Conservation (phyloP, 352 stramenopile genomes). For the Blastocystis sp. region DNA sequence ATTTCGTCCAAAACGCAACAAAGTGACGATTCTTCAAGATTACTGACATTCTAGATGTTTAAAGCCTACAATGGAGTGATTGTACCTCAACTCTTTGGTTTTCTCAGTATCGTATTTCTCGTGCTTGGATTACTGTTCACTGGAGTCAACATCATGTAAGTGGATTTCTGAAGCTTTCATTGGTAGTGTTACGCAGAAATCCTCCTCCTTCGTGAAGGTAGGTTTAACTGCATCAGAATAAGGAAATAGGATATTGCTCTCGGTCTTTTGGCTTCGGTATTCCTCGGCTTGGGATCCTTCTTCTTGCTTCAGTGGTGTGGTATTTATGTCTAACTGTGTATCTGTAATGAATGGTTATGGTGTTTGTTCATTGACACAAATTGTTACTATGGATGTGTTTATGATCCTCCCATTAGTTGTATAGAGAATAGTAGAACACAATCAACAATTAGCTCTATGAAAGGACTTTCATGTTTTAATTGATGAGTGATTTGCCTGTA, state of each 20-base stretch:
- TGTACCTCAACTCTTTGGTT: slow-evolving; percentile 55
- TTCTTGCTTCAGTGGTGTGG: slow-evolving; percentile 62
- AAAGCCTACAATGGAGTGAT: slow-evolving; percentile 55
- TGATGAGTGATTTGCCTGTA: background rate
- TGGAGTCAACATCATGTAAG: slow-evolving; percentile 50
- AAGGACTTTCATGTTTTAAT: background rate
- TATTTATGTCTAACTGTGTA: slow-evolving; percentile 59
- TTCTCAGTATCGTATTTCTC: slow-evolving; percentile 46
- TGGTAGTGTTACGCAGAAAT: slow-evolving; percentile 48
- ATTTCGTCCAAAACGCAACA: too few species aligned
- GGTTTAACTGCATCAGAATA: background rate
- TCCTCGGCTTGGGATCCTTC: slow-evolving; percentile 60
- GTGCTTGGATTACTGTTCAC: slow-evolving; percentile 34
- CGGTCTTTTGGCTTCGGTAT: slow-evolving; percentile 45
- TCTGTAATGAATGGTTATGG: background rate
- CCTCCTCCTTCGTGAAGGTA: slow-evolving; percentile 48
- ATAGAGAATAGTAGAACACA: too few species aligned
- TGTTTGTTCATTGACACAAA: background rate
- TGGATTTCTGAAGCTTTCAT: background rate
- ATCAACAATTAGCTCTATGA: too few species aligned
- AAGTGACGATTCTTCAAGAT: too few species aligned
- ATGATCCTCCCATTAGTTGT: background rate
- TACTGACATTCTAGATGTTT: slow-evolving; percentile 26
- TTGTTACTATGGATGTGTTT: background rate
- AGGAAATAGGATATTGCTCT: slow-evolving; percentile 43